Base-by-base conservation (phyloP, 2,329 filamentous ascomycete genomes). In the Colletotrichum horii region DNA sequence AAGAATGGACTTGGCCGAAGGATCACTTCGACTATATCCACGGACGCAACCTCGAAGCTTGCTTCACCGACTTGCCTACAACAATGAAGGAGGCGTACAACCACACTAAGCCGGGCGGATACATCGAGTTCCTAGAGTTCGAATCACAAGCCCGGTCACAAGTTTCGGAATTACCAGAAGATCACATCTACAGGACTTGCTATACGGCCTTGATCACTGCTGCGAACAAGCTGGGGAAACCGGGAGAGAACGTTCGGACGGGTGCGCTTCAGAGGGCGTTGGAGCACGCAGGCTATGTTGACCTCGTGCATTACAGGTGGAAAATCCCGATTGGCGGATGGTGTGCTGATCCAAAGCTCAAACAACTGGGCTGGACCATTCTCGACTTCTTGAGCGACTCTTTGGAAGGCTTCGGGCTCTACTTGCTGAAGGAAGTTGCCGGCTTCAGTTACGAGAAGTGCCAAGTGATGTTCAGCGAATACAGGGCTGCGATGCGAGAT, bases 11-110 rank as follows among this genome's bases (percentile, higher is more conserved):
- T 4, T 75, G 61, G 68, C 61, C 52, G 2, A 2, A 11, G 8
- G 26, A 67, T 68, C 82, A 87, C 58, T 90, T 91, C 79, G 91
- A 93, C 82, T 91, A 89, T 78, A 88, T 94, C 70, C 92, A 93
- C 80, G 89, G 89, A 11, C 88, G 90, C 15, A 83, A 91, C 78
- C 87, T 94, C 82, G 85, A 87, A 4, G 92, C 92, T 22, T 87
- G 88, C 61, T 89, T 93, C 77, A 82, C 85, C 3, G 88, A 91
- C 77, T 93, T 91, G 84, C 84, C 86, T 14, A 83, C 87, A 19
- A 83, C 93, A 9, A 88, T 93, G 76, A 82, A 82, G 16, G 89
- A 90, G 74, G 82, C 87, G 1, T 89, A 84, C 77, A 83, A 83
- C 70, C 88, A 91, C 75, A 82, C 91, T n/a, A 89, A 88, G 76